These are phyloP conservation scores for Lachnellula subtilissima DNA, from an alignment of 2,329 filamentous ascomycete genomes.

Conservation along the genomic window DNA sequence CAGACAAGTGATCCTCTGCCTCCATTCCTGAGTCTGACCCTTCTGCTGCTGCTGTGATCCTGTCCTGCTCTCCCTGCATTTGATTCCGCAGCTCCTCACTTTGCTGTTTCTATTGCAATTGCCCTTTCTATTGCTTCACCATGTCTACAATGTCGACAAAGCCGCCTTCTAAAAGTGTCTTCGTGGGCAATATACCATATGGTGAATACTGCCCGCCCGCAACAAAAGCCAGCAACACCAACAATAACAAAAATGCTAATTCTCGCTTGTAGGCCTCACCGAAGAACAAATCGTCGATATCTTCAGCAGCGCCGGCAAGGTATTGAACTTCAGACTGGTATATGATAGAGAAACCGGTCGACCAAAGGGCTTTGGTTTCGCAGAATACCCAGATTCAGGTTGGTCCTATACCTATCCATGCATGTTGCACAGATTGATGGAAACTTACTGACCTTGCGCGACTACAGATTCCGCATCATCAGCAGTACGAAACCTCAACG, in stretches of 20 bases:
- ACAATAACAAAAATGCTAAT: too few species aligned
- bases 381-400: constrained; percentile 91
- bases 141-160: constrained; percentile 61
- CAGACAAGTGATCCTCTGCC: constrained; percentile 23
- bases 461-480: constrained; percentile 73
- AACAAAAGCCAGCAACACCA: constrained; percentile 4
- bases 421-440: neutral
- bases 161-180: constrained; percentile 73
- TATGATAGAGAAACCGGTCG: constrained; percentile 93
- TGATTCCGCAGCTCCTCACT: too few species aligned
- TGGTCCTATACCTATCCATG: constrained; percentile 22
- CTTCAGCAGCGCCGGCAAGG: constrained; percentile 83
- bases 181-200: constrained; percentile 83
- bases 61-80: too few species aligned
- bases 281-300: constrained; percentile 96
- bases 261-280: constrained; percentile 64
- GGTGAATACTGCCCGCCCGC: constrained; percentile 43
- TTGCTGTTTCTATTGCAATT: neutral
- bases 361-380: constrained; percentile 94
- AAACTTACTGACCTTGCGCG: constrained; percentile 1
- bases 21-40: constrained; percentile 23
- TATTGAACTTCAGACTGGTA: constrained; percentile 86
- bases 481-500: constrained; percentile 91
- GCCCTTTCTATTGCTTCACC: constrained; percentile 1
- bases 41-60: constrained; percentile 17